These are phyloP conservation scores for Tanacetum coccineum DNA, from an alignment of 129 eudicot species.

Conservation along the genomic window DNA sequence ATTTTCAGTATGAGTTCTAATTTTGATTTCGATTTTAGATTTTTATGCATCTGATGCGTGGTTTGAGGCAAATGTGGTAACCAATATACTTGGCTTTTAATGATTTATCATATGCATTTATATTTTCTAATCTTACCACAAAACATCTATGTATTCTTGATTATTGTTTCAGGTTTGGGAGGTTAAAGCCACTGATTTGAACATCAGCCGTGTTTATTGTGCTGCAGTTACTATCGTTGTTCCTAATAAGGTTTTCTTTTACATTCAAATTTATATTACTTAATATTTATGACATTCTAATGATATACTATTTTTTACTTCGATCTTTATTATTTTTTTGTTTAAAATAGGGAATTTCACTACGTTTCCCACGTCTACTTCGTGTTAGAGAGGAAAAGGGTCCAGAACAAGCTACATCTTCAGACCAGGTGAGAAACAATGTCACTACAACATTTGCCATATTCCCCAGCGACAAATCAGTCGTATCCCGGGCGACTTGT, in stretches of 20 bases:
- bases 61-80: constrained; percentile 93
- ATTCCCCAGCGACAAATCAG: too few species aligned
- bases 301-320: not conserved
- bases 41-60: too few species aligned
- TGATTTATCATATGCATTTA: not conserved
- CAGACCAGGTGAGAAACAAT: constrained; percentile 65
- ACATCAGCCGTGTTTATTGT: constrained; percentile 85
- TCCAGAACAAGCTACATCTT: constrained; percentile 84
- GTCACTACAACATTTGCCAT: too few species aligned
- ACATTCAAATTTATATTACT: not conserved
- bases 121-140: not conserved
- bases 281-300: not conserved
- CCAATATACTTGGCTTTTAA: constrained; percentile 2
- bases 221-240: constrained; percentile 85
- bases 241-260: constrained; percentile 56
- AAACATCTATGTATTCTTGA: not conserved
- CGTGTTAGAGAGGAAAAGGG: constrained; percentile 88
- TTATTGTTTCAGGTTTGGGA: constrained; percentile 77
- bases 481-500: too few species aligned
- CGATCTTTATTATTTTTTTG: not conserved
- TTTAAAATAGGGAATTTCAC: constrained; percentile 66
- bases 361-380: constrained; percentile 83
- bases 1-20: too few species aligned
- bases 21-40: too few species aligned
- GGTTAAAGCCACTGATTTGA: constrained; percentile 94